Base-by-base conservation (phyloP, 2,329 filamentous ascomycete genomes). In the Sporothrix protearum region DNA sequence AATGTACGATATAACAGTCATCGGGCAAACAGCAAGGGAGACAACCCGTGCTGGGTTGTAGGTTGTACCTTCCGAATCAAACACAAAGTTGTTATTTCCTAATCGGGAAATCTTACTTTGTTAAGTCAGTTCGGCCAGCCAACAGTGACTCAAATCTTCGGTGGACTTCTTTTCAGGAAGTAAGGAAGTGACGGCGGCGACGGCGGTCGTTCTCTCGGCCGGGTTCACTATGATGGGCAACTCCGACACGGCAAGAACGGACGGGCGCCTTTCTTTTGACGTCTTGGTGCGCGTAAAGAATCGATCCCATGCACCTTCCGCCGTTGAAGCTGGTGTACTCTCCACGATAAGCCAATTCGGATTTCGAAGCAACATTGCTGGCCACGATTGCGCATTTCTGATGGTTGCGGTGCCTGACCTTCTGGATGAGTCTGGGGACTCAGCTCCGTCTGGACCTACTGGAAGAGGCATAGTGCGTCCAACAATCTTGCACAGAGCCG, bases 361-460 rank as follows among this genome's bases (percentile, higher is more conserved):
- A 28, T 16, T 28, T 45, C 12, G 30, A 19, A 33, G 12, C 59
- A 64, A 28, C 36, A 64, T 64, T 45, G 22, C 28, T 12, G n/a
- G 61, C n/a, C 61, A 19, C 6, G 14, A 61, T 69, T 47, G 39
- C 68, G 30, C n/a, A n/a, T 61, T 61, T 19, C 28, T 14, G 6
- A 9, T 9, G 8, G 14, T 28, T 22, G 9, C 39, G 22, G 36
- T 25, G 42, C 14, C 61, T 14, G 22, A 47, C 22, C 33, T 39
- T 7, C 28, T 55, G 2, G 47, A 16, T 19, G 49, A 14, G n/a
- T 55, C 63, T 36, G 28, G 47, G 30, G 12, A 51, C 8, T 14
- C 16, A 8, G 33, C 39, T 16, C 45, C 68, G 67, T 59, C 30
- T 72, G 67, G 67, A 72, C 71, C 67, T 72, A 9, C 67, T 59